These are phyloP conservation scores for Helotiales sp. DNA, from an alignment of 2,329 filamentous ascomycete genomes.

Conservation along the genomic window DNA sequence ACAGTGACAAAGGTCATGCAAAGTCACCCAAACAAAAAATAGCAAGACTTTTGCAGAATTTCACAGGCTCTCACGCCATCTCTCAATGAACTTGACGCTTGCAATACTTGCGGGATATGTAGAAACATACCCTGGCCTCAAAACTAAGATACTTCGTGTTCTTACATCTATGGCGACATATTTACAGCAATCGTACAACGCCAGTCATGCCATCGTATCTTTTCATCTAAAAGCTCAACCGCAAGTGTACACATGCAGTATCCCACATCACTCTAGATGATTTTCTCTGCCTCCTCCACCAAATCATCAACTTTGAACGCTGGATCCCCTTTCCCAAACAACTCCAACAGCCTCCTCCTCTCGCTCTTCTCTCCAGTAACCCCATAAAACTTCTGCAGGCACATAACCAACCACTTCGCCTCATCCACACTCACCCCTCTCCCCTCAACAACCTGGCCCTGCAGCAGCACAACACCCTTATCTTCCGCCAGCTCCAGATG, in stretches of 20 bases:
- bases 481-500: conserved; percentile 78
- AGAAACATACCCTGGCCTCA: not conserved
- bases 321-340: conserved; percentile 79
- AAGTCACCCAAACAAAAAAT: not conserved
- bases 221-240: not conserved
- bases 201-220: not conserved
- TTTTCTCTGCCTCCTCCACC: conserved; percentile 86
- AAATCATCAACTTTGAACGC: conserved; percentile 84
- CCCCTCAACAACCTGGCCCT: conserved; percentile 78
- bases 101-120: not conserved
- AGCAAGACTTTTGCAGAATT: too few species aligned
- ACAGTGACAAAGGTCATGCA: too few species aligned
- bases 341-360: conserved; percentile 74
- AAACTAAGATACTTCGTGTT: not conserved
- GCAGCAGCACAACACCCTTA: conserved; percentile 83
- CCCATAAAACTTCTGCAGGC: conserved; percentile 92
- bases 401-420: conserved; percentile 89
- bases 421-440: conserved; percentile 79
- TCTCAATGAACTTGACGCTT: not conserved
- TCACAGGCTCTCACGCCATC: too few species aligned
- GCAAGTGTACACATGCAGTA: not conserved
- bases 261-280: conserved; percentile 49
- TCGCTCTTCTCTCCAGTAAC: conserved; percentile 59
- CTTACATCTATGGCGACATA: not conserved
- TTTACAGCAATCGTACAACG: not conserved